phyloP scores from a whole-genome alignment of 371 early-diverging fungal genomes.

The Paraphysoderma sedebokerense region DNA sequence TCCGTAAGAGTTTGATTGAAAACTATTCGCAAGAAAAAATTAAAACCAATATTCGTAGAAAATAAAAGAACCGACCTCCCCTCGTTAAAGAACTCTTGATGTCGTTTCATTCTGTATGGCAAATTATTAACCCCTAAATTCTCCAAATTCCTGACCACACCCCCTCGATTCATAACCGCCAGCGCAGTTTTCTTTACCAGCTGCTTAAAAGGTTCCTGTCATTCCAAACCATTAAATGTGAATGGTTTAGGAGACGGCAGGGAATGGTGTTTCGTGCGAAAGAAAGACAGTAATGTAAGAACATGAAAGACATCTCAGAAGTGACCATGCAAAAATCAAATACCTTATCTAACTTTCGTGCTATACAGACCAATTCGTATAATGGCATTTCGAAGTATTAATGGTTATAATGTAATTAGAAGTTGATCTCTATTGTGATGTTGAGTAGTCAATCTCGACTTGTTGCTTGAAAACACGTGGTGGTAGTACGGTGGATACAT shows the following conservation, averaged over 20 bases:
- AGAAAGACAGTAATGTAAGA: not conserved
- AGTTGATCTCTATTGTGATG: too few species aligned
- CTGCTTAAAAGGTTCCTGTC: conserved; percentile 38
- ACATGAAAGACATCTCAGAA: not conserved
- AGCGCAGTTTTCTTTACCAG: conserved; percentile 44
- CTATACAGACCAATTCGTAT: conserved; percentile 50
- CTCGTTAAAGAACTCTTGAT: conserved; percentile 38
- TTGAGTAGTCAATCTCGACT: too few species aligned
- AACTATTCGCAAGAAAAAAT: not conserved
- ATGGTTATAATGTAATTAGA: not conserved
- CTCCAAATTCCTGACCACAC: conserved; percentile 57
- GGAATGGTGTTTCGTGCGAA: not conserved
- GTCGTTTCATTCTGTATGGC: conserved; percentile 45
- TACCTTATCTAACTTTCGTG: conserved; percentile 17
- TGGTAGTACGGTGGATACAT: too few species aligned
- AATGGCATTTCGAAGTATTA: conserved; percentile 29
- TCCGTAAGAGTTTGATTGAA: not conserved
- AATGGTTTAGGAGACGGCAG: not conserved
- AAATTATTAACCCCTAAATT: conserved; percentile 40
- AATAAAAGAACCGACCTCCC: conserved; percentile 30
- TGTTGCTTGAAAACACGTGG: too few species aligned
- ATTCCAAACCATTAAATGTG: not conserved
- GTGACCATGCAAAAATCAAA: conserved; percentile 18
- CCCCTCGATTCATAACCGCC: conserved; percentile 49
- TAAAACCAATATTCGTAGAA: not conserved